Evolutionary conservation across 306 rosid genomes (phyloP), one percentile per base, ranked within the genome.

Genomic region (Vicia faba): DNA sequence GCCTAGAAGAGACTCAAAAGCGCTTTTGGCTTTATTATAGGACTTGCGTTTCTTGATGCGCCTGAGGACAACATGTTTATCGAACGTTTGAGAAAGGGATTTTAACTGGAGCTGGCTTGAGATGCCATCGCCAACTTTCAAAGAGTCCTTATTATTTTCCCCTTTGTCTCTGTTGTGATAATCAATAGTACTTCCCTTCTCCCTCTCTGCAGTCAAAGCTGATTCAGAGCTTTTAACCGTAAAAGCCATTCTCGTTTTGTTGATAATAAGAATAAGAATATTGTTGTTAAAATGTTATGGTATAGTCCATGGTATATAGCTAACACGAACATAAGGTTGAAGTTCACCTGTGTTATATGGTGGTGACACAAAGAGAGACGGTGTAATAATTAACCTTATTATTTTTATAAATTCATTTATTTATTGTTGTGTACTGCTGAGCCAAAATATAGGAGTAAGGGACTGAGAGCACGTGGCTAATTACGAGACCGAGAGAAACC

Each of bases 11-110:
- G 75, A 44, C 60, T 84, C 82, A 43, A 83, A 46, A 50, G 81
- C 80, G 18, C 23, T 62, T 83, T 75, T 82, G 53, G 84, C 59
- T 79, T 64, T 85, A 77, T 74, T 73, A 18, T 81, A 68, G 26
- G 71, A 33, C 80, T 79, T 89, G 12, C 79, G 86, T 66, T 85
- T 86, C 60, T 82, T 69, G 54, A 87, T 80, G 35, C 96, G 86
- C n/a, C 83, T 56, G 10, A 87, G 88, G 2, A 87, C 86, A 33
- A 72, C 81, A 11, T 84, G 54, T 83, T 81, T 89, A 76, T 85
- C 86, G 72, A 87, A 25, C 19, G 72, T 23, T 40, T 68, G 53
- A 2, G 56, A 58, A 45, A 80, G 36, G 39, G 92, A 66, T 70
- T 83, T 89, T 73, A 87, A 29, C 68, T 69, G 57, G 4, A 87